Percentiles rank a stretch among this genome's conserved stretches.
Conservation (phyloP, 257 asterid genomes). For the Apocynum venetum region DNA sequence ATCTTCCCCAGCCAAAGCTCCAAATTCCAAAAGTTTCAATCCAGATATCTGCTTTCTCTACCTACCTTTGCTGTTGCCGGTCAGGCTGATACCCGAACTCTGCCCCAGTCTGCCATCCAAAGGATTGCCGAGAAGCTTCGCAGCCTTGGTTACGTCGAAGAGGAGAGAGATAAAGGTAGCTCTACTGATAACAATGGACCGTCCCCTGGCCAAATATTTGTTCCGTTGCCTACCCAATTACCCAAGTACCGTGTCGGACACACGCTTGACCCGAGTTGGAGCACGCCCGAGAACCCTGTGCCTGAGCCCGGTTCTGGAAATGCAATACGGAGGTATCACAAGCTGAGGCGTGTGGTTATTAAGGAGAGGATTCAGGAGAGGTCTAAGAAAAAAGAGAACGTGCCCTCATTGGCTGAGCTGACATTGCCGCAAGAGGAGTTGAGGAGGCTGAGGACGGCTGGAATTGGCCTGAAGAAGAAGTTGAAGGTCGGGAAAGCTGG, state of each 20-base stretch:
- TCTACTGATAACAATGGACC: constrained; percentile 14
- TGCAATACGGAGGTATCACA: constrained; percentile 63
- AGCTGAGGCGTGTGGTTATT: constrained; percentile 45
- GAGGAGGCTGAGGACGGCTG: constrained; percentile 60
- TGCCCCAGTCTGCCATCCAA: constrained; percentile 68
- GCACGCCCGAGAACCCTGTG: constrained; percentile 85
- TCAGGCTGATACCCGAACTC: constrained; percentile 29
- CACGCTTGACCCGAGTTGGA: constrained; percentile 94
- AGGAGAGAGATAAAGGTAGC: constrained; percentile 23
- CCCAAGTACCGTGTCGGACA: constrained; percentile 87
- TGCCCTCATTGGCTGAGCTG: constrained; percentile 84
- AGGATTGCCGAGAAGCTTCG: constrained; percentile 89
- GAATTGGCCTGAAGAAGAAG: constrained; percentile 64
- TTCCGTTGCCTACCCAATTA: constrained; percentile 63
- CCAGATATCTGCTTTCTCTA: constrained; percentile 36
- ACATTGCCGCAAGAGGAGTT: constrained; percentile 57
- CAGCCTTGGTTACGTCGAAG: constrained; percentile 75
- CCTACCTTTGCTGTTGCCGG: constrained; percentile 29
- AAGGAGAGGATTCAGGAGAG: constrained; percentile 66
- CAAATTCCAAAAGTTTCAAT: constrained; percentile 9
- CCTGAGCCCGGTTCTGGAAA: constrained; percentile 75
- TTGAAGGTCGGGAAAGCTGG: constrained; percentile 86
- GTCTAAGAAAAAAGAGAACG: constrained; percentile 45
- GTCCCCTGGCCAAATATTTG: constrained; percentile 81
- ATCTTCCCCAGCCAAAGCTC: constrained; percentile 19